Base-by-base conservation (phyloP, 176 grass and related monocot genomes). In the Aechmea fasciata region DNA sequence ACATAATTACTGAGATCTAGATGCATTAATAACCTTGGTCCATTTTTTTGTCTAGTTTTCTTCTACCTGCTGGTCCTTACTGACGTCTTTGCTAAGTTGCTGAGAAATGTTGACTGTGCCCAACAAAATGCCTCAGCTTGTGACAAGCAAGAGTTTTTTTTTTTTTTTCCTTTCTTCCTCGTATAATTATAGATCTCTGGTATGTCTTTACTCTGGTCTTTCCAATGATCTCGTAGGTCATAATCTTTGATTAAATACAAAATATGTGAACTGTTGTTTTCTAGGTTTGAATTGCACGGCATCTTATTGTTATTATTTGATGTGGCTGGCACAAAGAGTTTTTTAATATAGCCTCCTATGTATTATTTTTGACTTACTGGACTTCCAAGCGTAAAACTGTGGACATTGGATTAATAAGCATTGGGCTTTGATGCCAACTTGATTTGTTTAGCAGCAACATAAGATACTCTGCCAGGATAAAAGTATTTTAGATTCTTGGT, bases 11-110 rank as follows among this genome's bases (percentile, higher is more conserved):
- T 20, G 1, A 59, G 3, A 9, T 59, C 15, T 17, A 59, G 54
- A 59, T 17, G 14, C 4, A 0, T 59, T 7, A 41, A 7, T 41
- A 41, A 41, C 13, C 54, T 59, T 17, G n/a, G 19, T 15, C 19
- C 54, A 20, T 9, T 59, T 59, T 59, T 59, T 59, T 59, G 54
- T 59, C 54, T 59, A 59, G 19, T 59, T 59, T 59, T 19, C 54
- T 59, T 59, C n/a, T 59, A 20, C 8, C 54, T 59, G n/a, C n/a
- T 18, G 19, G 54, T 59, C 54, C 19, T 17, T 59, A 59, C 9
- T 59, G 54, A 59, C 14, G 8, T 59, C 54, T 18, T 59, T 59
- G 54, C n/a, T 59, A 59, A 20, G 3, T 18, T 17, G 54, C 54
- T 59, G 19, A 59, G 54, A 59, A 19, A 59, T 17, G 19, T 7